These are phyloP conservation scores for Plasmodium vivax DNA, from an alignment of 169 alveolate genomes.

Conservation along the genomic window DNA sequence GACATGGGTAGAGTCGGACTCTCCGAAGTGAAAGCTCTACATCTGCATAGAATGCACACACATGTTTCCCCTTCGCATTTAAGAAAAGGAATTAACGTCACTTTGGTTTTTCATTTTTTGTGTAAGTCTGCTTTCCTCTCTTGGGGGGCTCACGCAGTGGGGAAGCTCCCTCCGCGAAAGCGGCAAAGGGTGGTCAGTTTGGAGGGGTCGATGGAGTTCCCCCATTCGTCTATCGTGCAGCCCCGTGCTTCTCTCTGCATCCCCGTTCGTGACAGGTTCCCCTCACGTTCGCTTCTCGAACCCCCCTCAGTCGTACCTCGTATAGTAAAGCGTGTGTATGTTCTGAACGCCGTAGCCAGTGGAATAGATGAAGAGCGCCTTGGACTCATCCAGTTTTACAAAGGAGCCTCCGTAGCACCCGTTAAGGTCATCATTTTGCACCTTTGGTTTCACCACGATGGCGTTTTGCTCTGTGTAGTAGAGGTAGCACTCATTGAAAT, in stretches of 20 bases:
- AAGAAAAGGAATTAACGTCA: too few relatives aligned
- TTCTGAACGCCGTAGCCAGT: constrained; percentile 10
- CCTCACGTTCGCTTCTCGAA: too few relatives aligned
- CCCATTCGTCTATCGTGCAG: too few relatives aligned
- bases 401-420: constrained; percentile 20
- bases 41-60: not conserved
- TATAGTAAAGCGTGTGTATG: not conserved
- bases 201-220: not conserved
- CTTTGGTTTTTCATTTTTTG: too few relatives aligned
- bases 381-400: not conserved
- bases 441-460: constrained; percentile 1
- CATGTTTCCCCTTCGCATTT: not conserved
- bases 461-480: constrained; percentile 19
- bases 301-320: not conserved
- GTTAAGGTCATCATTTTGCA: not conserved
- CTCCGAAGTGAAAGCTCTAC: not conserved
- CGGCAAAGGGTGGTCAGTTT: not conserved
- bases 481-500: constrained; percentile 3
- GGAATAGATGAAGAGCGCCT: not conserved
- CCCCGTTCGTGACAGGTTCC: too few relatives aligned
- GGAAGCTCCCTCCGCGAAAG: not conserved
- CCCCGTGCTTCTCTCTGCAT: too few relatives aligned
- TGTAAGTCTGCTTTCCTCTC: not conserved
- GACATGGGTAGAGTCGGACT: not conserved
- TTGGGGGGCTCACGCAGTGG: not conserved